Conservation (phyloP, 225 moss, liverwort and hornwort species). For the Ulota crispa region DNA sequence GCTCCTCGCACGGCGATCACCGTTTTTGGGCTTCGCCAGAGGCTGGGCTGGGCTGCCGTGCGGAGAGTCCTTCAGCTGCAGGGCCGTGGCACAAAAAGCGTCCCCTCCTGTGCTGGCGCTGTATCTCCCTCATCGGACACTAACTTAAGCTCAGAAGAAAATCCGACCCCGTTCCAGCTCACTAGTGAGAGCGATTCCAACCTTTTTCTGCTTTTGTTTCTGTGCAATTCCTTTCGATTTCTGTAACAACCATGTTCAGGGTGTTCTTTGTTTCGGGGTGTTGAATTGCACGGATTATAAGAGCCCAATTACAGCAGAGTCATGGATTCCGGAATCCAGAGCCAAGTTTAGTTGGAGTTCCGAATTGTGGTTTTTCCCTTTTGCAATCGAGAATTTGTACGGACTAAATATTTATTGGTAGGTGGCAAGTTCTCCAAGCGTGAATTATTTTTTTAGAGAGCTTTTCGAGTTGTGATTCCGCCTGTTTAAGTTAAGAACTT, state of each 20-base stretch:
- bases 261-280: not conserved
- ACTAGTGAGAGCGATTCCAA: slow-evolving; percentile 1
- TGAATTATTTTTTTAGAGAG: not conserved
- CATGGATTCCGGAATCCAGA: not conserved
- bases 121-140: not conserved
- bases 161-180: not conserved
- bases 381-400: not conserved
- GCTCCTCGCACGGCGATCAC: not conserved
- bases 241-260: not conserved
- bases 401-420: not conserved
- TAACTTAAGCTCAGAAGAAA: not conserved
- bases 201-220: not conserved
- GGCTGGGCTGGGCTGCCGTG: too few species aligned
- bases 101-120: too few species aligned
- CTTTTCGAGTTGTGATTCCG: not conserved
- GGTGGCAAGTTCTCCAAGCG: not conserved
- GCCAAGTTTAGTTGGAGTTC: not conserved
- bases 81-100: too few species aligned
- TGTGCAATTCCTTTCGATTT: not conserved
- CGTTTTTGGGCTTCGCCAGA: not conserved
- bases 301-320: not conserved
- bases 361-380: not conserved
- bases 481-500: not conserved
- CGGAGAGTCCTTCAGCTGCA: too few species aligned
- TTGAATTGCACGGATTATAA: not conserved